These are phyloP conservation scores for Amphibolis antarctica DNA, from an alignment of 106 monocot species.

Conservation along the genomic window DNA sequence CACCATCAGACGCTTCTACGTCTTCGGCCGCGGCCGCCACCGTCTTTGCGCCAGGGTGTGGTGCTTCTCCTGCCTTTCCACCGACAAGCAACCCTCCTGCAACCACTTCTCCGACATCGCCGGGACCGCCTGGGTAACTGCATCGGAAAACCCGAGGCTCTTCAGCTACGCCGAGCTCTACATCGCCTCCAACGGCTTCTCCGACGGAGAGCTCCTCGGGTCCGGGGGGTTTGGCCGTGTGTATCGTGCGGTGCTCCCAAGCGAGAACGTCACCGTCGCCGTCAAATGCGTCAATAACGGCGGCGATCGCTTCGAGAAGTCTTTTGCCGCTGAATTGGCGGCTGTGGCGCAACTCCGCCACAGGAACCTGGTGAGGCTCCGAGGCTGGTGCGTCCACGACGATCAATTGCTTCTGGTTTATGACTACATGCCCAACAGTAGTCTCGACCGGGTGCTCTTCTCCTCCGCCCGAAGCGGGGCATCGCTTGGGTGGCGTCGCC, in stretches of 20 bases:
- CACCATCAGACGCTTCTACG: conserved; percentile 12
- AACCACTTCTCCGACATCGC: conserved; percentile 45
- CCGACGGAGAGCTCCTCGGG: conserved; percentile 56
- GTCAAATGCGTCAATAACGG: conserved; percentile 59
- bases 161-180: conserved; percentile 92
- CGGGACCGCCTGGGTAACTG: conserved; percentile 13
- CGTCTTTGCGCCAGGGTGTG: conserved; percentile 5
- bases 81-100: not conserved
- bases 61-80: conserved; percentile 8
- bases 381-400: conserved; percentile 80
- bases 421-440: conserved; percentile 91
- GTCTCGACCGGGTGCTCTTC: conserved; percentile 74
- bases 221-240: conserved; percentile 81
- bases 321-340: conserved; percentile 70
- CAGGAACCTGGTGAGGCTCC: conserved; percentile 76
- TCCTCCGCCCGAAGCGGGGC: conserved; percentile 11
- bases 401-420: conserved; percentile 69
- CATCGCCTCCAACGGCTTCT: conserved; percentile 71
- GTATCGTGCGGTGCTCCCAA: conserved; percentile 56
- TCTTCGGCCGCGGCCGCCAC: not conserved
- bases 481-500: conserved; percentile 36
- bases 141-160: conserved; percentile 34
- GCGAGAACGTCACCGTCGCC: conserved; percentile 54
- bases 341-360: conserved; percentile 97
- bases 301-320: conserved; percentile 39